These are phyloP conservation scores for Pseudocercospora eumusae DNA, from an alignment of 2,329 filamentous ascomycete genomes.

Conservation along the genomic window DNA sequence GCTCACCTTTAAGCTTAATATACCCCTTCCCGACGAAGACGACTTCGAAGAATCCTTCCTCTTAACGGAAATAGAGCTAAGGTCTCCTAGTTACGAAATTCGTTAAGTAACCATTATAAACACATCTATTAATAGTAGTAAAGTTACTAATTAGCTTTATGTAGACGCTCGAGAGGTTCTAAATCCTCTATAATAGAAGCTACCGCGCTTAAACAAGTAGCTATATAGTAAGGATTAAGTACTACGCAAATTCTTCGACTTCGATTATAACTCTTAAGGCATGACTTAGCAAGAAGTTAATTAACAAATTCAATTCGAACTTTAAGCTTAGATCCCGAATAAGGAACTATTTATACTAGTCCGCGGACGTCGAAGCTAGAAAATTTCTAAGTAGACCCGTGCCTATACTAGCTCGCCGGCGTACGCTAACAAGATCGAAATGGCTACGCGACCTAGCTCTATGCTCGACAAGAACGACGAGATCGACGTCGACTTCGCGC, in stretches of 20 bases:
- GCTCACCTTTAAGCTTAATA: not conserved
- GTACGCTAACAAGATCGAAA: not conserved
- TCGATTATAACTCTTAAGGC: too few species aligned
- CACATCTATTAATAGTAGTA: not conserved
- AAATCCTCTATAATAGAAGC: not conserved
- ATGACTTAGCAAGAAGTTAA: too few species aligned
- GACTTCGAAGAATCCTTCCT: not conserved
- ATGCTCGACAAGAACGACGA: not conserved
- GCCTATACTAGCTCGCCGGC: not conserved
- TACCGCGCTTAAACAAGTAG: not conserved
- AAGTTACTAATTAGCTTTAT: not conserved
- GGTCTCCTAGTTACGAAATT: not conserved
- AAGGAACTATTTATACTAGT: too few species aligned
- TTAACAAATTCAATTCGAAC: too few species aligned
- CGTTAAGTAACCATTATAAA: not conserved
- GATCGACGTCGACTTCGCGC: not conserved
- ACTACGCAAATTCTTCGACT: too few species aligned
- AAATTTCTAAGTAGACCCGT: not conserved
- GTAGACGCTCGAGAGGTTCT: not conserved
- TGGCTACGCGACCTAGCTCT: not conserved
- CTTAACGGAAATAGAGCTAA: not conserved
- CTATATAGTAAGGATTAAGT: not conserved
- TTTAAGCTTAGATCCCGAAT: too few species aligned
- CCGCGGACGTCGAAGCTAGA: too few species aligned
- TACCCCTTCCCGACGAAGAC: not conserved